Evolutionary conservation across 371 early-diverging fungal genomes (phyloP).

Genomic region (Lichtheimia ramosa): DNA sequence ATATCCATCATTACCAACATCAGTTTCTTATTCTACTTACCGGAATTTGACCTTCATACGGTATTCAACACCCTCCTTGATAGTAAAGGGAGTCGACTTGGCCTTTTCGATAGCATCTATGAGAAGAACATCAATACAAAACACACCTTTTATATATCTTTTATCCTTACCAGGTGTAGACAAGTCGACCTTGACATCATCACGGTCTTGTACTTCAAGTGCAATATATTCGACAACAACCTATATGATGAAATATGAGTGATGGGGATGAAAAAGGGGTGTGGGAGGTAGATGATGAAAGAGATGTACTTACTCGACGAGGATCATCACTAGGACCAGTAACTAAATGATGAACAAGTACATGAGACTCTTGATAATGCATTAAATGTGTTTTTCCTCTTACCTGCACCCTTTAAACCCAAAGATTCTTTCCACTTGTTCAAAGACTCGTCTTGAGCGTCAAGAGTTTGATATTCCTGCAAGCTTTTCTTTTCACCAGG

Average conservation of each 20-base stretch:
- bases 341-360: conserved; percentile 9
- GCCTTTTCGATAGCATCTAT: conserved; percentile 57
- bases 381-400: not conserved
- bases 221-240: conserved; percentile 80
- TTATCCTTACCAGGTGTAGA: conserved; percentile 60
- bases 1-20: no score
- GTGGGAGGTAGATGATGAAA: no score
- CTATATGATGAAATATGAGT: conserved; percentile 19
- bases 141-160: not conserved
- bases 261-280: not conserved
- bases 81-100: conserved; percentile 76
- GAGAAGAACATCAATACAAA: not conserved
- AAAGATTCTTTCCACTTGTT: conserved; percentile 95
- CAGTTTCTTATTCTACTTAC: conserved; percentile 23
- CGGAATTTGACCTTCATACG: conserved; percentile 90
- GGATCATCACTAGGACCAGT: conserved; percentile 62
- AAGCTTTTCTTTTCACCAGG: conserved; percentile 89
- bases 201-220: conserved; percentile 80
- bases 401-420: conserved; percentile 60
- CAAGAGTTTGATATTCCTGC: conserved; percentile 81
- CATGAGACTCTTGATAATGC: no score
- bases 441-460: conserved; percentile 92
- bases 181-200: conserved; percentile 84
- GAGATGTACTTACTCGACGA: conserved; percentile 54
- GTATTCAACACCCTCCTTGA: conserved; percentile 96